Conservation (phyloP, 169 alveolate genomes). For the Plasmodium sp. region DNA sequence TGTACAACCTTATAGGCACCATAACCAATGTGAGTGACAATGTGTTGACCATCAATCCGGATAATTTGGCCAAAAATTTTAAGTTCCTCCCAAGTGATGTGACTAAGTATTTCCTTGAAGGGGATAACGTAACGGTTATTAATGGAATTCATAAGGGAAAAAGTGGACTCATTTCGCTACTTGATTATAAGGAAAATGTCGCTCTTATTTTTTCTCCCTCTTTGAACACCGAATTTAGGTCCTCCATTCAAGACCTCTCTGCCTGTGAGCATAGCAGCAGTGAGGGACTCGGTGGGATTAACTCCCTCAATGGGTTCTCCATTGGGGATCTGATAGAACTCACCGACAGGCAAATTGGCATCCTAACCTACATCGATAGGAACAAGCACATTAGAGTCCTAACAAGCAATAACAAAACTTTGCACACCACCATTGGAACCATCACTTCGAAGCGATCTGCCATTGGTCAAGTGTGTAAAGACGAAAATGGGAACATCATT, state of each 20-base stretch:
- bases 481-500: conserved; percentile 78
- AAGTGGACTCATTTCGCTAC: conserved; percentile 85
- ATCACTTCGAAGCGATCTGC: conserved; percentile 82
- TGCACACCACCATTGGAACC: conserved; percentile 75
- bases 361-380: conserved; percentile 84
- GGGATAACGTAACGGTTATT: conserved; percentile 87
- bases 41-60: conserved; percentile 84
- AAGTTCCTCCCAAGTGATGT: conserved; percentile 79
- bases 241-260: conserved; percentile 78
- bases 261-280: conserved; percentile 28
- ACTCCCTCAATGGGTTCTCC: conserved; percentile 85
- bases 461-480: conserved; percentile 79
- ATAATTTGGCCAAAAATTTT: conserved; percentile 82
- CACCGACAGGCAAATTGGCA: conserved; percentile 86
- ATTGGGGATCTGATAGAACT: conserved; percentile 87
- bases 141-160: conserved; percentile 88
- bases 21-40: conserved; percentile 80
- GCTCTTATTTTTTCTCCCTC: conserved; percentile 86
- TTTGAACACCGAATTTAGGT: conserved; percentile 79
- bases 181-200: conserved; percentile 79
- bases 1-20: conserved; percentile 83
- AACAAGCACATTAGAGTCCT: conserved; percentile 80
- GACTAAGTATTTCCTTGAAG: conserved; percentile 85
- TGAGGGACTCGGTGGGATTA: conserved; percentile 77
- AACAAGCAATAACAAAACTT: conserved; percentile 66